These are phyloP conservation scores for Tetrapisispora phaffii DNA, from an alignment of 805 yeast species.

Conservation along the genomic window DNA sequence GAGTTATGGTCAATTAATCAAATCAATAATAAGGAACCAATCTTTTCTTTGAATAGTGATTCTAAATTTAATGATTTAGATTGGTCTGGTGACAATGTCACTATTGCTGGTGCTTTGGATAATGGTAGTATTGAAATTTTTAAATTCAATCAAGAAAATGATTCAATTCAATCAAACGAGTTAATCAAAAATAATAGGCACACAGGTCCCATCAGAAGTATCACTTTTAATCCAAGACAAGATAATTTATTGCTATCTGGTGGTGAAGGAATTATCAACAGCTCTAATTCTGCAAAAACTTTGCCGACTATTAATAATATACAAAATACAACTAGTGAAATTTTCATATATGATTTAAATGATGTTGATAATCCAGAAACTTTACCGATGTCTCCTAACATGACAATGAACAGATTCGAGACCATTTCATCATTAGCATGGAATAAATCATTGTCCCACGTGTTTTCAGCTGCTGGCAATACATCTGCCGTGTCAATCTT, in stretches of 20 bases:
- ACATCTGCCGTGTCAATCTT: constrained; percentile 83
- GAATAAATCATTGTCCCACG: constrained; percentile 77
- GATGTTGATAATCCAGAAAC: constrained; percentile 32
- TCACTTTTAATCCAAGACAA: constrained; percentile 71
- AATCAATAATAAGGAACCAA: constrained; percentile 31
- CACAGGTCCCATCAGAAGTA: constrained; percentile 56
- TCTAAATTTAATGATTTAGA: constrained; percentile 70
- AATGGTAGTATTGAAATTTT: constrained; percentile 72
- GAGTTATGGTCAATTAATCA: constrained; percentile 68
- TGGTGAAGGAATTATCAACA: neutral
- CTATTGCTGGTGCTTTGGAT: constrained; percentile 84
- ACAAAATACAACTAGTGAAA: constrained; percentile 72
- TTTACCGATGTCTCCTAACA: constrained; percentile 54
- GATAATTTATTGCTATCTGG: constrained; percentile 71
- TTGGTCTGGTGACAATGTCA: constrained; percentile 62
- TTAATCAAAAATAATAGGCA: constrained; percentile 48
- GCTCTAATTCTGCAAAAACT: neutral
- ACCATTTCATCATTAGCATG: constrained; percentile 76
- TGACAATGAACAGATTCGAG: constrained; percentile 69
- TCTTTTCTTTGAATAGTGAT: constrained; percentile 38
- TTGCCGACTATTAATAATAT: neutral
- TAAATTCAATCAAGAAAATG: constrained; percentile 39
- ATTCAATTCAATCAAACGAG: constrained; percentile 39
- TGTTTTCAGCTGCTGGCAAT: constrained; percentile 76
- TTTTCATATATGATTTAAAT: constrained; percentile 80